Percentiles rank a stretch among this genome's conserved stretches.
These are phyloP conservation scores for Aechmea fasciata DNA, from an alignment of 176 grass and related monocot genomes.

Conservation along the genomic window DNA sequence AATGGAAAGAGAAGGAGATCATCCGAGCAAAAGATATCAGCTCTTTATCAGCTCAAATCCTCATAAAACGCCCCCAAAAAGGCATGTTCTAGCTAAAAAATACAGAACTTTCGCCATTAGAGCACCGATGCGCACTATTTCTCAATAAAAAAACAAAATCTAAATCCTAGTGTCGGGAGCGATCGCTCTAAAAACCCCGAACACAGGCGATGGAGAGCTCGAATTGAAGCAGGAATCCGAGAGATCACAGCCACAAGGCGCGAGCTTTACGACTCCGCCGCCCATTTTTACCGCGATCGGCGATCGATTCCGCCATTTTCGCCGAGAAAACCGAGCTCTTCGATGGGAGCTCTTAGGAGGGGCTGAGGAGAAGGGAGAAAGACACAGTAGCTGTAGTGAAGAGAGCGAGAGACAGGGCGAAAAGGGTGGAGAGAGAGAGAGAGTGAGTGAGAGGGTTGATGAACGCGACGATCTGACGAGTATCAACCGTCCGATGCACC, in stretches of 20 bases:
- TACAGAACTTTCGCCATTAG: neutral
- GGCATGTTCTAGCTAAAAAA: slow-evolving; percentile 2
- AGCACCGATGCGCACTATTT: neutral
- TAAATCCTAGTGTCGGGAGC: slow-evolving; percentile 18
- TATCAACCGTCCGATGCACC: slow-evolving; percentile 24
- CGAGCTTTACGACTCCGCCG: slow-evolving; percentile 10
- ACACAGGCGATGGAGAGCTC: slow-evolving; percentile 1
- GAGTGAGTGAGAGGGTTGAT: slow-evolving; percentile 26
- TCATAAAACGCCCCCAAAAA: slow-evolving; percentile 3
- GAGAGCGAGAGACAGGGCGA: slow-evolving; percentile 35
- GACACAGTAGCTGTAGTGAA: slow-evolving; percentile 30
- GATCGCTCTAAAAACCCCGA: slow-evolving; percentile 23
- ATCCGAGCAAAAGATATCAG: slow-evolving; percentile 14
- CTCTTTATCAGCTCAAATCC: slow-evolving; percentile 22
- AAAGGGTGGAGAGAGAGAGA: slow-evolving; percentile 29
- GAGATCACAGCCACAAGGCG: slow-evolving; percentile 43
- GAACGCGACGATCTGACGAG: slow-evolving; percentile 34
- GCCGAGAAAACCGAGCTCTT: slow-evolving; percentile 3
- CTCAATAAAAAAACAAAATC: slow-evolving; percentile 15
- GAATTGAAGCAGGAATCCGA: slow-evolving; percentile 18
- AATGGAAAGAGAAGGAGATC: slow-evolving; percentile 7
- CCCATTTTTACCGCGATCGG: slow-evolving; percentile 39
- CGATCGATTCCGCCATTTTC: slow-evolving; percentile 58
- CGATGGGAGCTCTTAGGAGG: slow-evolving; percentile 21
- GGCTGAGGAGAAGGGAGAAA: slow-evolving; percentile 4